phyloP scores from a whole-genome alignment of 768 basidiomycete genomes.

The Collybiopsis confluens region DNA sequence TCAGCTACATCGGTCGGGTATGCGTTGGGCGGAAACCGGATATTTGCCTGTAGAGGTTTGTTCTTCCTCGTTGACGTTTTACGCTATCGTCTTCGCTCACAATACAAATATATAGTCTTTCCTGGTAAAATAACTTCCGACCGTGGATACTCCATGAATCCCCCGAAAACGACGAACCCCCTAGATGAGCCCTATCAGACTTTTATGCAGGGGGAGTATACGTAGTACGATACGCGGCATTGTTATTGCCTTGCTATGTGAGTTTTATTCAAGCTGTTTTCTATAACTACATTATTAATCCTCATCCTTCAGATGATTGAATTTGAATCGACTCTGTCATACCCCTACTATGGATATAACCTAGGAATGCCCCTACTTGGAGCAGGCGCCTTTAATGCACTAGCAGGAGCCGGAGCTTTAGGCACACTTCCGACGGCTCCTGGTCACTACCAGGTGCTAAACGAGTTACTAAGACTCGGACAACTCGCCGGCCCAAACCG shows the following conservation, averaged over 20 bases:
- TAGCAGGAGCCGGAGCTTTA: background rate
- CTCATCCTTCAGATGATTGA: background rate
- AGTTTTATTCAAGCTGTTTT: background rate
- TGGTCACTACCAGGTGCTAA: too few relatives aligned
- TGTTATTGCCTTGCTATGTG: background rate
- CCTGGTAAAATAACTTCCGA: background rate
- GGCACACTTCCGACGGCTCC: too few relatives aligned
- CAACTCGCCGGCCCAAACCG: too few relatives aligned
- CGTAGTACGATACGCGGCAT: background rate
- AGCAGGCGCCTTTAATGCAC: background rate
- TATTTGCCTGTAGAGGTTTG: slow-evolving; percentile 15
- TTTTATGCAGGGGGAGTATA: background rate
- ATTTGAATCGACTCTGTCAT: background rate
- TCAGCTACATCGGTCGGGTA: slow-evolving; percentile 6
- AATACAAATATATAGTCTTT: background rate
- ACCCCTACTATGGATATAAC: background rate
- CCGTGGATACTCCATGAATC: background rate
- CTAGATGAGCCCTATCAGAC: background rate
- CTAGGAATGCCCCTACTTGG: background rate
- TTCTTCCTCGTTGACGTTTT: background rate
- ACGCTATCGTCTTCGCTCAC: background rate
- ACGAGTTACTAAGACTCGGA: too few relatives aligned
- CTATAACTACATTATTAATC: background rate
- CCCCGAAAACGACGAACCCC: background rate
- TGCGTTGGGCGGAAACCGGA: slow-evolving; percentile 1